These are phyloP conservation scores for Leptosphaerulina australis DNA, from an alignment of 2,329 filamentous ascomycete species.

Conservation along the genomic window DNA sequence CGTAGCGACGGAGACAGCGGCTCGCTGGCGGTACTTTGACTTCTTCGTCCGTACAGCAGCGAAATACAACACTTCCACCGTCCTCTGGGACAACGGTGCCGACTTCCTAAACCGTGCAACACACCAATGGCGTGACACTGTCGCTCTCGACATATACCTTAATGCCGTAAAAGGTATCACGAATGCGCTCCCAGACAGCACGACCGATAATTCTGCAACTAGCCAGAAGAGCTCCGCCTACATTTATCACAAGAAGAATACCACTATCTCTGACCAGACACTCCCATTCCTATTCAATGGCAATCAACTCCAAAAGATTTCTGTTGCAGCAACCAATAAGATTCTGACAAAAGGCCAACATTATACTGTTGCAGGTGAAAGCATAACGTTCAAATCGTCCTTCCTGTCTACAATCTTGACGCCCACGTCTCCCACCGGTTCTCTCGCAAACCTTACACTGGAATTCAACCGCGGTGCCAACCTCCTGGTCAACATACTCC, in stretches of 20 bases:
- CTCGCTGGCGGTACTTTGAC: constrained; percentile 65
- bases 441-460: constrained; percentile 59
- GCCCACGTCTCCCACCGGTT: constrained; percentile 51
- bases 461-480: constrained; percentile 59
- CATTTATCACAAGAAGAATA: constrained; percentile 60
- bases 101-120: constrained; percentile 61
- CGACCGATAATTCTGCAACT: constrained; percentile 54
- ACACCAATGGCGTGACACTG: constrained; percentile 58
- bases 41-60: constrained; percentile 57
- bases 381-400: constrained; percentile 55
- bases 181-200: constrained; percentile 61
- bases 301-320: constrained; percentile 55
- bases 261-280: constrained; percentile 50
- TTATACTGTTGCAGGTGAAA: constrained; percentile 54
- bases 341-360: constrained; percentile 50
- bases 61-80: constrained; percentile 57
- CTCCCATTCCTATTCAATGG: constrained; percentile 62
- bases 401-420: constrained; percentile 57
- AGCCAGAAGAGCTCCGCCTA: constrained; percentile 60
- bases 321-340: constrained; percentile 43
- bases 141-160: constrained; percentile 56
- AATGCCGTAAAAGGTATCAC: constrained; percentile 52
- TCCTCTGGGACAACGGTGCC: constrained; percentile 66
- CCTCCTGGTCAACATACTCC: constrained; percentile 57
- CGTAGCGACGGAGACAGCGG: constrained; percentile 59